Evolutionary conservation across 495 filamentous ascomycete genomes (phyloP).

Genomic region (Chaetomidium leptoderma): DNA sequence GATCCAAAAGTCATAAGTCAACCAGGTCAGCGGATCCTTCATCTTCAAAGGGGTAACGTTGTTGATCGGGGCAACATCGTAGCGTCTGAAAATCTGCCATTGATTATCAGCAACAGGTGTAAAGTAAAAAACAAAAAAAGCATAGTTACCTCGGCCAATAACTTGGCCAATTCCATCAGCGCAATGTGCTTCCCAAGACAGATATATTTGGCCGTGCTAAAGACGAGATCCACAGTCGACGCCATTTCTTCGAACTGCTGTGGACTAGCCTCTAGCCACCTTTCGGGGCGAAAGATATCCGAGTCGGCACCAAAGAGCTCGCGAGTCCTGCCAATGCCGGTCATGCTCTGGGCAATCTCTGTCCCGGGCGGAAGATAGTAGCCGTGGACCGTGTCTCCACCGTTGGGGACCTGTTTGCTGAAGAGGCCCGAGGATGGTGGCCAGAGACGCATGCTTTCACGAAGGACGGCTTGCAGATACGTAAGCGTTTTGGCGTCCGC

Average conservation of each 20-base stretch:
- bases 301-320: slow-evolving; percentile 43
- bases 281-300: slow-evolving; percentile 46
- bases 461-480: slow-evolving; percentile 46
- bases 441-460: slow-evolving; percentile 42
- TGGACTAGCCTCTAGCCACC: slow-evolving; percentile 45
- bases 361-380: slow-evolving; percentile 48
- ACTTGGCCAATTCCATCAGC: slow-evolving; percentile 46
- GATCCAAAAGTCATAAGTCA: too few species aligned
- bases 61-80: too few species aligned
- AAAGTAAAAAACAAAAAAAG: too few species aligned
- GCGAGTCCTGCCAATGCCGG: slow-evolving; percentile 22
- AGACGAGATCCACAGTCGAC: slow-evolving; percentile 31
- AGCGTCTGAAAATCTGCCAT: too few species aligned
- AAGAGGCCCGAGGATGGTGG: slow-evolving; percentile 43
- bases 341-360: slow-evolving; percentile 37
- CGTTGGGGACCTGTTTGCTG: slow-evolving; percentile 42
- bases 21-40: too few species aligned
- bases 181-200: slow-evolving; percentile 38
- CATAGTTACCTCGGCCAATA: slow-evolving; percentile 51
- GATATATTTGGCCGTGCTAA: slow-evolving; percentile 34
- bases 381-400: slow-evolving; percentile 48
- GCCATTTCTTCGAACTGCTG: slow-evolving; percentile 36
- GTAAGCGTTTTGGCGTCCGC: slow-evolving; percentile 40
- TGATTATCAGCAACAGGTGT: too few species aligned
- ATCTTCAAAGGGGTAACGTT: too few species aligned